Conservation (phyloP, 768 basidiomycete species). For the Leccinum pellstonianum region DNA sequence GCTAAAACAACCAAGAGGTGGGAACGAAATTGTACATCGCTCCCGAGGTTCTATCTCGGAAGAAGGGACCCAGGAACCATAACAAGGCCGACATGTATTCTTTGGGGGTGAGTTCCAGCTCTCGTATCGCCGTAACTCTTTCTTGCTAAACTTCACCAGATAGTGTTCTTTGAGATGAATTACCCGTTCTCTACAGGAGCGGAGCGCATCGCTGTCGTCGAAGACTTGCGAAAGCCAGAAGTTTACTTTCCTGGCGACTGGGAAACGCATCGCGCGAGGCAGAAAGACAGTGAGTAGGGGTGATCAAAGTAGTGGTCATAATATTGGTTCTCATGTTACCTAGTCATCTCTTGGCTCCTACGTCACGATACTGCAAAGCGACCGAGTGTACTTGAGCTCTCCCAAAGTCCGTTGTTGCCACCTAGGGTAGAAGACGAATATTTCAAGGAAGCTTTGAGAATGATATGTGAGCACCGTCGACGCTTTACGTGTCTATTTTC, state of each 20-base stretch:
- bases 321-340: conserved; percentile 1
- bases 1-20: conserved; percentile 53
- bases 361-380: conserved; percentile 78
- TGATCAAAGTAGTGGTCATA: not conserved
- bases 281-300: conserved; percentile 63
- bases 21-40: conserved; percentile 92
- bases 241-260: conserved; percentile 79
- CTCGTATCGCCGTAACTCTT: not conserved
- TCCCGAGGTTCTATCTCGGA: conserved; percentile 76
- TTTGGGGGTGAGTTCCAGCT: conserved; percentile 62
- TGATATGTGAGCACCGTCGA: conserved; percentile 57
- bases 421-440: conserved; percentile 79
- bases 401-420: conserved; percentile 76
- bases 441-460: conserved; percentile 72
- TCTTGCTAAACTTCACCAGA: conserved; percentile 41
- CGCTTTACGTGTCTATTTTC: not conserved
- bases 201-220: conserved; percentile 82
- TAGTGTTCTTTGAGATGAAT: conserved; percentile 98
- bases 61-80: conserved; percentile 67
- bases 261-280: conserved; percentile 57
- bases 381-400: conserved; percentile 80
- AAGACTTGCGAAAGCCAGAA: conserved; percentile 67
- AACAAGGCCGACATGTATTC: conserved; percentile 94
- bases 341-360: conserved; percentile 79
- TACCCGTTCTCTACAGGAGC: conserved; percentile 76